Evolutionary conservation across 2,329 filamentous ascomycete species (phyloP), one percentile per base, ranked within the genome.

Genomic region (Pestalotiopsis sp.): DNA sequence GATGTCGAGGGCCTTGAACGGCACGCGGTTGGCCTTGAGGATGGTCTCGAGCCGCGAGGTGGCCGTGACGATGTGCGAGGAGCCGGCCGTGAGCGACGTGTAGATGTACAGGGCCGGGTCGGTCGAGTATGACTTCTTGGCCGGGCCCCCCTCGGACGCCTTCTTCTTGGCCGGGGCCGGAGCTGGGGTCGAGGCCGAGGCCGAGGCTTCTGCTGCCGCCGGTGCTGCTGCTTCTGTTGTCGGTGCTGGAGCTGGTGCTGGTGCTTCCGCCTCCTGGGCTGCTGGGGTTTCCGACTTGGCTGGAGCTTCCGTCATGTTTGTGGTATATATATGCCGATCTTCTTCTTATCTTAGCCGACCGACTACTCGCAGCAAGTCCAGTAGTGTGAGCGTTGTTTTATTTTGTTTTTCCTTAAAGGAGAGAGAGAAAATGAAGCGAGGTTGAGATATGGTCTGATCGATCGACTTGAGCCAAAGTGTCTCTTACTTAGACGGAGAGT

Each of bases 31-130:
- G 71, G 94, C 95, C 78, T 94, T 95, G 70, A 99, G 88, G 77
- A 99, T 98, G 13, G 95, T 98, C 82, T 99, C 95, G 74, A 99
- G 90, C 62, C 96, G 93, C 67, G 95, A 97, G 1, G 96, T 98
- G 31, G 95, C 96, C 56, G 96, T 98, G 77, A 98, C 91, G 79
- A 98, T 97, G 80, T 98, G 94, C 27, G 94, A 97, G 56, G 94
- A 97, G 72, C 96, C 96, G 69, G 96, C 93, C 23, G 96, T 98
- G 68, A 99, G 87, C 66, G 95, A 98, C 70, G 96, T 98, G 84
- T 97, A 98, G 75, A 99, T 92, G 84, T 96, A 99, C 71, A 99
- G 90, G 36, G 91, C 86, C 63, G 91, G 88, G 79, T 93, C 91
- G 73, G 84, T 86, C 73, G 84, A 84, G 78, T 84, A 87, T 66